Percentiles rank a stretch among this genome's conserved stretches.
phyloP scores from a whole-genome alignment of 805 yeast genomes.

The Isabelozyma gotoi region DNA sequence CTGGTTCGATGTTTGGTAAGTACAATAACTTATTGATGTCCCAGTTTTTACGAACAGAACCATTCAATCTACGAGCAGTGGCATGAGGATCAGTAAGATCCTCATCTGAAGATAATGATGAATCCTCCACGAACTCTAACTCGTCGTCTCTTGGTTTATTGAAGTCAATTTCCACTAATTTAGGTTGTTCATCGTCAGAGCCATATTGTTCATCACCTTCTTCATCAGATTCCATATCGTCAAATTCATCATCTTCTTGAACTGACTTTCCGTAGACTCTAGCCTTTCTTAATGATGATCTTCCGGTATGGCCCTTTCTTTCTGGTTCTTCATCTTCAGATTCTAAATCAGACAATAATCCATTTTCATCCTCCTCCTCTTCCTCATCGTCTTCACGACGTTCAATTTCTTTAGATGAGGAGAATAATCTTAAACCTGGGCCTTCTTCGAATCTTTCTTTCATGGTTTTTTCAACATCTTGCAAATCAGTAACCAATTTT shows the following conservation, averaged over 20 bases:
- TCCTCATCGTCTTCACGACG: constrained; percentile 31
- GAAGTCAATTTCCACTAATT: constrained; percentile 50
- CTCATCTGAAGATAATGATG: constrained; percentile 42
- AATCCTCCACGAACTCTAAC: constrained; percentile 47
- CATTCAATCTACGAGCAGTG: constrained; percentile 62
- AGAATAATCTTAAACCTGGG: constrained; percentile 75
- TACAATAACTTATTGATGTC: constrained; percentile 80
- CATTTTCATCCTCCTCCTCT: constrained; percentile 39
- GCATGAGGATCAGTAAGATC: constrained; percentile 37
- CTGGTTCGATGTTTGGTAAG: constrained; percentile 72
- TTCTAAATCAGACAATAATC: constrained; percentile 28
- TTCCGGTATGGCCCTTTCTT: constrained; percentile 50
- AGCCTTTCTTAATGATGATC: constrained; percentile 57
- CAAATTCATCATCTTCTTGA: constrained; percentile 46
- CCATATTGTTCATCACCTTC: constrained; percentile 42
- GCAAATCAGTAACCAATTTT: constrained; percentile 77
- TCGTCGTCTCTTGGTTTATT: constrained; percentile 32
- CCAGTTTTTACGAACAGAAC: constrained; percentile 60
- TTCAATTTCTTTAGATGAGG: constrained; percentile 54
- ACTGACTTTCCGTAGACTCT: constrained; percentile 55
- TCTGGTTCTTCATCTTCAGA: constrained; percentile 27
- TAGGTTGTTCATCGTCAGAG: constrained; percentile 38
- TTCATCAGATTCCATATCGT: constrained; percentile 39
- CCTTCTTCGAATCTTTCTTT: constrained; percentile 58
- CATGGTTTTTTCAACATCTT: constrained; percentile 61